Percentiles rank a stretch among this genome's conserved stretches.
phyloP scores from a whole-genome alignment of 2,329 filamentous ascomycete species.

The Xylaria arbuscula region DNA sequence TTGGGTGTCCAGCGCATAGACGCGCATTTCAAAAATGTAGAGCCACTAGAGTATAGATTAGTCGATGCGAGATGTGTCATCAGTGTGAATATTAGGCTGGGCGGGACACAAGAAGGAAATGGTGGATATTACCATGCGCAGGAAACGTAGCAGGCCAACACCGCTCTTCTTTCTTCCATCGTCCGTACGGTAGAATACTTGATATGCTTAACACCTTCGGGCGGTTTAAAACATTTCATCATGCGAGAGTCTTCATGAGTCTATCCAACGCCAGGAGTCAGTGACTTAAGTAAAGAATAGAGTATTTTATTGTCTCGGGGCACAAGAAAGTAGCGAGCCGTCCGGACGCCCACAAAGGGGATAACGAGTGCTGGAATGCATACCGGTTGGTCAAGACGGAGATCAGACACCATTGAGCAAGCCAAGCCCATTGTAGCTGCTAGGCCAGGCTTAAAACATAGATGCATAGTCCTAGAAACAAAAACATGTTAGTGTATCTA shows the following conservation, averaged over 20 bases:
- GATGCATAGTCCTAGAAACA: slow-evolving; percentile 49
- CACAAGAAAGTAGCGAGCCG: neutral
- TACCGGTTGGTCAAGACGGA: slow-evolving; percentile 55
- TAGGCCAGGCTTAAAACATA: slow-evolving; percentile 56
- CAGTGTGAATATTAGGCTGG: neutral
- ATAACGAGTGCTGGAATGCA: neutral
- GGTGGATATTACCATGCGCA: slow-evolving; percentile 44
- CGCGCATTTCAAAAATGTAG: slow-evolving; percentile 44
- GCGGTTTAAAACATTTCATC: slow-evolving; percentile 43
- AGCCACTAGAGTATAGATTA: slow-evolving; percentile 35
- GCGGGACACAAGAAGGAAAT: neutral
- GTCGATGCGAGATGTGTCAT: slow-evolving; percentile 1
- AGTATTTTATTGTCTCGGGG: no score
- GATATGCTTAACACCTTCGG: slow-evolving; percentile 34
- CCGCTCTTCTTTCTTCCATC: slow-evolving; percentile 50
- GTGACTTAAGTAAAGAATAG: neutral
- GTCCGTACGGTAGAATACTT: slow-evolving; percentile 41
- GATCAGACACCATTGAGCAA: slow-evolving; percentile 57
- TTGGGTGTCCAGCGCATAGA: slow-evolving; percentile 66
- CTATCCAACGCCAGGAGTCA: neutral
- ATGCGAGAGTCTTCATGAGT: slow-evolving; percentile 41
- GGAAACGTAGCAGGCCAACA: slow-evolving; percentile 46
- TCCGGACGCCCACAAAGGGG: neutral
- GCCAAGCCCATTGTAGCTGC: slow-evolving; percentile 58
- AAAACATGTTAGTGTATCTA: slow-evolving; percentile 10